Percentiles rank a stretch among this genome's conserved stretches.
Evolutionary conservation across 257 asterid genomes (phyloP).

Genomic region (Rauvolfia tetraphylla): DNA sequence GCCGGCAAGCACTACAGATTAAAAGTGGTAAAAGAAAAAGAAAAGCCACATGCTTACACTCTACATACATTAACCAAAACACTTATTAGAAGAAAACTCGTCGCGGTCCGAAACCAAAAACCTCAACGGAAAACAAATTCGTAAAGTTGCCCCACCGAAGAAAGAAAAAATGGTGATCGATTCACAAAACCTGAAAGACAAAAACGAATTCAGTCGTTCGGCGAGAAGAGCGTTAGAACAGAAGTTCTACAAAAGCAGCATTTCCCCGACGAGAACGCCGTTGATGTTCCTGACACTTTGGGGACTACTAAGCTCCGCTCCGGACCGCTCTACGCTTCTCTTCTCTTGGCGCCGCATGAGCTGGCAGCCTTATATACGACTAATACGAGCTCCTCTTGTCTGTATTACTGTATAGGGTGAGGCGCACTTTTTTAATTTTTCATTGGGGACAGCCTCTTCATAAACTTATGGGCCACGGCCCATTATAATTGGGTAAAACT

Average conservation of each 20-base stretch:
- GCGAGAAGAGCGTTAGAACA: neutral
- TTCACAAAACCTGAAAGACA: constrained; percentile 6
- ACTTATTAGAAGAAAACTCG: neutral
- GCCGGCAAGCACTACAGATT: neutral
- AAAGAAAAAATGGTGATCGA: neutral
- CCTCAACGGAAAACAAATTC: neutral
- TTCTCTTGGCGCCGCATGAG: too few relatives aligned
- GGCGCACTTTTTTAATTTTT: neutral
- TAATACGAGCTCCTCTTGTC: neutral
- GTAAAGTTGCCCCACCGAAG: neutral
- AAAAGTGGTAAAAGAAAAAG: neutral
- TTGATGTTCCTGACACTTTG: neutral
- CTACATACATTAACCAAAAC: neutral
- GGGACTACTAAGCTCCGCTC: neutral
- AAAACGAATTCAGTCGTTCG: neutral
- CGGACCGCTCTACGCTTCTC: neutral
- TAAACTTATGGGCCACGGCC: neutral
- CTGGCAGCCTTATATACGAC: too few relatives aligned
- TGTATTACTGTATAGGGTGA: neutral
- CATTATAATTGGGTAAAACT: too few relatives aligned
- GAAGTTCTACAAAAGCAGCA: neutral
- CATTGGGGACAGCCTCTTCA: too few relatives aligned
- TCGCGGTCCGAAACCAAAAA: neutral
- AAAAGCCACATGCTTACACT: neutral
- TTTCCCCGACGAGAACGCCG: neutral